phyloP scores from a whole-genome alignment of 371 early-diverging fungal genomes.

The Coemansia sp. region DNA sequence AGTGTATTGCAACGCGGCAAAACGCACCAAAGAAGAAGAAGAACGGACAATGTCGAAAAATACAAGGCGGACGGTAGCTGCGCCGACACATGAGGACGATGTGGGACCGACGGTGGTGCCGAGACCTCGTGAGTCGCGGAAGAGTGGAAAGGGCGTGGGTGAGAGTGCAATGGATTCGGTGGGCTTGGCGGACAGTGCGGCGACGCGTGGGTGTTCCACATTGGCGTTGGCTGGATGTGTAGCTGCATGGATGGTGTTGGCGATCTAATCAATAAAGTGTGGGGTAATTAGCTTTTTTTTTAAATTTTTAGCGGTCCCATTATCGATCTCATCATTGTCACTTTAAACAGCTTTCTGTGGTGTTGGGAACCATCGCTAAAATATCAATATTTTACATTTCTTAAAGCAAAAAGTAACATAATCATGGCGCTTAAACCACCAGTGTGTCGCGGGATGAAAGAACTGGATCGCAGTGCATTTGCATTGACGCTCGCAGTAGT shows the following conservation, averaged over 20 bases:
- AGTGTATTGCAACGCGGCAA: constrained; percentile 37
- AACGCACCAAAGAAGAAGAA: constrained; percentile 22
- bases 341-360: no score
- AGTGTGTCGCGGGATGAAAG: constrained; percentile 49
- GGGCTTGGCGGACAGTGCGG: background rate
- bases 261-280: background rate
- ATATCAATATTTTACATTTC: no score
- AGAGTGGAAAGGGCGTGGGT: background rate
- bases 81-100: background rate
- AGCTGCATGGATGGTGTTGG: background rate
- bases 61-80: background rate
- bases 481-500: constrained; percentile 56
- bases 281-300: no score
- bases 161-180: background rate
- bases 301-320: no score
- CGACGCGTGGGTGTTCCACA: background rate
- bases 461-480: constrained; percentile 65
- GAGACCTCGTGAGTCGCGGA: background rate
- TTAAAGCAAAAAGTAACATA: no score
- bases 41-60: constrained; percentile 16
- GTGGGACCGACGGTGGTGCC: background rate
- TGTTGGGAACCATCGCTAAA: no score
- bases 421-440: constrained; percentile 45
- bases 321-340: no score
- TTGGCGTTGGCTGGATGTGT: background rate